Evolutionary conservation across 2,329 filamentous ascomycete genomes (phyloP).

Genomic region (Trichoderma hamatum): DNA sequence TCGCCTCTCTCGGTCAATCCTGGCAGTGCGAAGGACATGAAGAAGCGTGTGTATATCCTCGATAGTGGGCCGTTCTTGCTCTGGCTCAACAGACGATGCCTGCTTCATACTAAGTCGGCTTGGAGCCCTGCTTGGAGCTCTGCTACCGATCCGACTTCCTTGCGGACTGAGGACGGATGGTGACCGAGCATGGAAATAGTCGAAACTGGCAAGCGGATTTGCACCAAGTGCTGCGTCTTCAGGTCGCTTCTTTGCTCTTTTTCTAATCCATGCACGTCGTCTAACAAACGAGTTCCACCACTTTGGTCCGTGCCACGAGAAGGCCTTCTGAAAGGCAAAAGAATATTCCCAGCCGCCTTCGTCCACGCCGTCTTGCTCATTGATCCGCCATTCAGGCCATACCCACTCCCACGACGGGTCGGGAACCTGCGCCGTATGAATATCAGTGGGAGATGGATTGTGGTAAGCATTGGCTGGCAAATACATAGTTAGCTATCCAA

Average conservation of each 20-base stretch:
- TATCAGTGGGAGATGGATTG: slow-evolving; percentile 65
- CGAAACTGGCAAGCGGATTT: slow-evolving; percentile 66
- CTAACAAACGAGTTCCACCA: slow-evolving; percentile 98
- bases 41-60: slow-evolving; percentile 70
- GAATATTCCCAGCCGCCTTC: slow-evolving; percentile 97
- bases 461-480: slow-evolving; percentile 63
- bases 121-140: slow-evolving; percentile 38
- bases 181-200: slow-evolving; percentile 78
- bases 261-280: slow-evolving; percentile 82
- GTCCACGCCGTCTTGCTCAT: slow-evolving; percentile 74
- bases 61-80: slow-evolving; percentile 62
- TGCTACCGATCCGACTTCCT: slow-evolving; percentile 40
- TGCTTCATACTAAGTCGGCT: slow-evolving; percentile 46
- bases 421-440: slow-evolving; percentile 85
- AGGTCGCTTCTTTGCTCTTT: slow-evolving; percentile 65
- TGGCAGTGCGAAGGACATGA: slow-evolving; percentile 65
- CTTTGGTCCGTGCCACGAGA: slow-evolving; percentile 84
- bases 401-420: slow-evolving; percentile 95
- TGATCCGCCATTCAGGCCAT: slow-evolving; percentile 66
- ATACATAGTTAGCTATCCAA: neutral
- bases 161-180: slow-evolving; percentile 45
- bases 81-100: slow-evolving; percentile 46
- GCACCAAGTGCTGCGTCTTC: slow-evolving; percentile 54
- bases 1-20: slow-evolving; percentile 90
- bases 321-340: slow-evolving; percentile 75